Conservation (phyloP, 768 basidiomycete genomes). For the Suillus brevipes region DNA sequence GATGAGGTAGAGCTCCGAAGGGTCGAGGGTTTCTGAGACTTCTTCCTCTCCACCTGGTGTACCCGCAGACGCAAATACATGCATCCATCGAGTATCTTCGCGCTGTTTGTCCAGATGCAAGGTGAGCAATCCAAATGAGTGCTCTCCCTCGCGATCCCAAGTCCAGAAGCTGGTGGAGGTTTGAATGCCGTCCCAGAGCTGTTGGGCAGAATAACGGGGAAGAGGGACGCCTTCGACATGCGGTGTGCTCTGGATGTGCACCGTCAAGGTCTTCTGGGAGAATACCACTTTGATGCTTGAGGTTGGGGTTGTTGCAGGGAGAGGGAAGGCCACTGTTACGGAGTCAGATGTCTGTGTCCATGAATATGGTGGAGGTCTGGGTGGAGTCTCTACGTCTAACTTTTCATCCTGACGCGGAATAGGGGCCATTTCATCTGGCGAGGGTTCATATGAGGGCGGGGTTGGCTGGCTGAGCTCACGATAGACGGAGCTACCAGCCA, state of each 20-base stretch:
- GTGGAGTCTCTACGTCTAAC: constrained; percentile 42
- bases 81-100: constrained; percentile 82
- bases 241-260: constrained; percentile 52
- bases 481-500: constrained; percentile 62
- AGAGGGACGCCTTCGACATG: constrained; percentile 35
- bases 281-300: constrained; percentile 68
- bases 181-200: constrained; percentile 80
- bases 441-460: constrained; percentile 51
- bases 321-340: constrained; percentile 78
- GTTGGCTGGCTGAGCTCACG: constrained; percentile 37
- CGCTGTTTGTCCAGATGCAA: constrained; percentile 87
- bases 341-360: constrained; percentile 90
- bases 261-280: constrained; percentile 60
- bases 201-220: constrained; percentile 61
- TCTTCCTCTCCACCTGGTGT: constrained; percentile 50
- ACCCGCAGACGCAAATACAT: constrained; percentile 68
- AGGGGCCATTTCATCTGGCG: constrained; percentile 64
- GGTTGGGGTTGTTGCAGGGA: constrained; percentile 70
- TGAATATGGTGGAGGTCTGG: constrained; percentile 78
- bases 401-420: constrained; percentile 65
- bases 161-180: constrained; percentile 89
- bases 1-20: constrained; percentile 76
- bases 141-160: constrained; percentile 78
- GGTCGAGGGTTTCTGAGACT: constrained; percentile 87
- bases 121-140: constrained; percentile 68